Evolutionary conservation across 2,329 filamentous ascomycete species (phyloP).

Genomic region (Penicillium concentricum): DNA sequence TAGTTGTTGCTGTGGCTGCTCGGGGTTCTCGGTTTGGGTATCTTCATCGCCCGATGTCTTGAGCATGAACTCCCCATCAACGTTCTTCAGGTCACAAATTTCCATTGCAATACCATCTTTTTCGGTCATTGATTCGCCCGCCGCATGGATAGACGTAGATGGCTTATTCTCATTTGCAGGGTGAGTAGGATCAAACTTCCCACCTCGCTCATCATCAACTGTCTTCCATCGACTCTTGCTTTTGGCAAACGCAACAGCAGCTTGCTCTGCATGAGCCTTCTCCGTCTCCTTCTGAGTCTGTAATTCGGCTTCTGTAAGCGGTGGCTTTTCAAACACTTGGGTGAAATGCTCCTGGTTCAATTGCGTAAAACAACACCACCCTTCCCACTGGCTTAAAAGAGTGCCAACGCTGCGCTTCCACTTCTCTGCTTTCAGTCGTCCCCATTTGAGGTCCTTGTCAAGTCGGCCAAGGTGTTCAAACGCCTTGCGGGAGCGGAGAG

Average conservation of each 20-base stretch:
- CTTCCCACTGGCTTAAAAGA: slow-evolving; percentile 68
- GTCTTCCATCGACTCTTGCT: slow-evolving; percentile 49
- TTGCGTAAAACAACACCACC: slow-evolving; percentile 66
- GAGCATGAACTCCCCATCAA: slow-evolving; percentile 42
- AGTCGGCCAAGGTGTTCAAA: slow-evolving; percentile 76
- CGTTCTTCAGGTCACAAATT: slow-evolving; percentile 42
- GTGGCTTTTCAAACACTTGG: slow-evolving; percentile 69
- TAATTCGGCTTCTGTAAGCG: slow-evolving; percentile 50
- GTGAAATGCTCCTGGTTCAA: slow-evolving; percentile 71
- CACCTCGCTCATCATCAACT: slow-evolving; percentile 42
- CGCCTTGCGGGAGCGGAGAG: slow-evolving; percentile 64
- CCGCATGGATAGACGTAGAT: slow-evolving; percentile 31
- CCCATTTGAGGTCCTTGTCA: slow-evolving; percentile 72
- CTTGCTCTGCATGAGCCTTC: slow-evolving; percentile 43
- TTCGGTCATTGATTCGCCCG: background rate
- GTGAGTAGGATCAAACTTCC: slow-evolving; percentile 30
- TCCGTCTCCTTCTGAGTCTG: slow-evolving; percentile 40
- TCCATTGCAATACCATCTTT: slow-evolving; percentile 48
- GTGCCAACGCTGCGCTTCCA: slow-evolving; percentile 75
- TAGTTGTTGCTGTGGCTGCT: slow-evolving; percentile 19
- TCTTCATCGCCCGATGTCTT: slow-evolving; percentile 27
- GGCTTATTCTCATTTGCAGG: slow-evolving; percentile 26
- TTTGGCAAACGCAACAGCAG: slow-evolving; percentile 36
- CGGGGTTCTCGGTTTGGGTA: slow-evolving; percentile 18
- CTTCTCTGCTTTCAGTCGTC: slow-evolving; percentile 76